Evolutionary conservation across 2,329 filamentous ascomycete species (phyloP).

Genomic region (Volutella citrinella): DNA sequence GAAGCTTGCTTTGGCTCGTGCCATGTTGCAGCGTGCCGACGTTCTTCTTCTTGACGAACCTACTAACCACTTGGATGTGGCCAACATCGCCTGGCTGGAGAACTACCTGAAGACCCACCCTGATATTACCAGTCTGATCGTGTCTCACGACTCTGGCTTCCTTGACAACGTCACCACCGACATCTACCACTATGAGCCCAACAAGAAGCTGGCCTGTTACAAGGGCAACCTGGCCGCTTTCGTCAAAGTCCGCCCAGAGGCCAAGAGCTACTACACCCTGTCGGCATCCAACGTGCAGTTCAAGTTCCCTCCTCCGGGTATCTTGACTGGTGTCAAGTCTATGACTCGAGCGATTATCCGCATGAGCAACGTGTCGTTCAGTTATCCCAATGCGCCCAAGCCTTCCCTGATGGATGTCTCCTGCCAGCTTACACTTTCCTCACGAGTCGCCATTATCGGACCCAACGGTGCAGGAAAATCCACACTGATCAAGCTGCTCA

Average conservation of each 20-base stretch:
- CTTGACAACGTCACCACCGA: conserved; percentile 96
- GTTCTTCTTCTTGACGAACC: conserved; percentile 96
- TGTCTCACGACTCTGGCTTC: conserved; percentile 97
- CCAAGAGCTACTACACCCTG: conserved; percentile 96
- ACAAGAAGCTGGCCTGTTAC: conserved; percentile 90
- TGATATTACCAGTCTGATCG: conserved; percentile 95
- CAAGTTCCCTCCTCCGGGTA: conserved; percentile 96
- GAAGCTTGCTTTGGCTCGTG: conserved; percentile 94
- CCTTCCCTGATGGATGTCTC: conserved; percentile 85
- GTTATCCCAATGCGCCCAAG: conserved; percentile 87
- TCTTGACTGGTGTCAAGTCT: conserved; percentile 92
- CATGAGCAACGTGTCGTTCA: conserved; percentile 87
- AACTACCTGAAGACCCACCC: conserved; percentile 94
- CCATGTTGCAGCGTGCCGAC: conserved; percentile 96
- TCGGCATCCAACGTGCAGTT: conserved; percentile 87
- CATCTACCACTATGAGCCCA: conserved; percentile 95
- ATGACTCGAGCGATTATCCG: conserved; percentile 90
- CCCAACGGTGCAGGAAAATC: conserved; percentile 98
- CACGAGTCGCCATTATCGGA: conserved; percentile 92
- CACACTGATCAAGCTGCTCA: conserved; percentile 95
- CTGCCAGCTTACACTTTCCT: conserved; percentile 85
- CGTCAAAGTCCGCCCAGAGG: conserved; percentile 86
- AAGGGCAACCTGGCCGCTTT: conserved; percentile 81
- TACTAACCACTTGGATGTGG: conserved; percentile 96
- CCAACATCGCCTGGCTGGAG: conserved; percentile 93